A percentile compares a stretch with the other conserved stretches of the same genome.
Evolutionary conservation across 148 eudicot genomes (phyloP).

Genomic region (Rheum nobile): DNA sequence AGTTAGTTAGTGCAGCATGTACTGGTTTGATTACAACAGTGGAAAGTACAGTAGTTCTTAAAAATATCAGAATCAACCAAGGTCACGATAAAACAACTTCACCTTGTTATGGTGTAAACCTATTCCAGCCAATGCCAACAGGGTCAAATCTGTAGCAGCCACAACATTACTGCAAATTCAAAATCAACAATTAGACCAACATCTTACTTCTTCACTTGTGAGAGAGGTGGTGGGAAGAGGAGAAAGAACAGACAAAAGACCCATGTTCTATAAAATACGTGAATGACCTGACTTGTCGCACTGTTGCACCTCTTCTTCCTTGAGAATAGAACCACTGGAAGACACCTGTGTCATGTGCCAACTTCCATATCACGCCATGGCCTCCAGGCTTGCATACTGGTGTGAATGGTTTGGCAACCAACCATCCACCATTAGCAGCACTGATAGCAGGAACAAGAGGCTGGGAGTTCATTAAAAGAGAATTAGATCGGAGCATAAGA

Average conservation of each 20-base stretch:
- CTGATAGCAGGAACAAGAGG: slow-evolving; percentile 96
- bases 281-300: slow-evolving; percentile 87
- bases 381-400: slow-evolving; percentile 99
- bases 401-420: slow-evolving; percentile 54
- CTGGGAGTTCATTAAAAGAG: slow-evolving; percentile 31
- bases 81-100: slow-evolving; percentile 6
- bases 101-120: slow-evolving; percentile 88
- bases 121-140: slow-evolving; percentile 87
- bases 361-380: slow-evolving; percentile 98
- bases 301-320: slow-evolving; percentile 85
- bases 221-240: background rate
- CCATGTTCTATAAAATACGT: slow-evolving; percentile 9
- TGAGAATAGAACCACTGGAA: slow-evolving; percentile 81
- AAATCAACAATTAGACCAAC: slow-evolving; percentile 19
- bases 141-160: slow-evolving; percentile 92
- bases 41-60: background rate
- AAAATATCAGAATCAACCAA: background rate
- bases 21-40: background rate
- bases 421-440: slow-evolving; percentile 88
- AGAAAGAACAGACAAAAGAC: background rate
- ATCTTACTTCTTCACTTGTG: background rate
- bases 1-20: background rate
- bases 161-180: slow-evolving; percentile 83
- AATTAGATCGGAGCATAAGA: slow-evolving; percentile 1
- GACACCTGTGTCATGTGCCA: slow-evolving; percentile 80